Percentiles rank a stretch among this genome's conserved stretches.
phyloP scores from a whole-genome alignment of 805 yeast species.

The Hanseniaspora guilliermondii region DNA sequence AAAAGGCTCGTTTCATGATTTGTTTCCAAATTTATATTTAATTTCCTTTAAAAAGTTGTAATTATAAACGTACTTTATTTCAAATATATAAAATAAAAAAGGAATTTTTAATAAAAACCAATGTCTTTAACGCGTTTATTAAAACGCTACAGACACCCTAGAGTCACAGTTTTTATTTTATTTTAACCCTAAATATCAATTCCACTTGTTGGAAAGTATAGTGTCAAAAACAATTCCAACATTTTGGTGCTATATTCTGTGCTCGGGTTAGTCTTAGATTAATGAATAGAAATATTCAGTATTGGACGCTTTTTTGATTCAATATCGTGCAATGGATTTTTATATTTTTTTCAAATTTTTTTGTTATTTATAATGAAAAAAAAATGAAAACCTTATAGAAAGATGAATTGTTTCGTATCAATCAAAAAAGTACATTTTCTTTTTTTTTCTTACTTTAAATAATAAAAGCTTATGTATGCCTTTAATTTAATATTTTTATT shows the following conservation, averaged over 20 bases:
- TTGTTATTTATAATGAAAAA: too few species aligned
- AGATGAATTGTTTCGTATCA: constrained; percentile 11
- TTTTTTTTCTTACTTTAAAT: background rate
- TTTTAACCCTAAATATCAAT: constrained; percentile 11
- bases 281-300: constrained; percentile 26
- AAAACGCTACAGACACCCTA: constrained; percentile 57
- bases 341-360: too few species aligned
- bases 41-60: too few species aligned
- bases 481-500: constrained; percentile 6
- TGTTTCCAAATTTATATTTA: too few species aligned
- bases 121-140: constrained; percentile 28
- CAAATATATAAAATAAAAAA: too few species aligned
- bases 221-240: constrained; percentile 17
- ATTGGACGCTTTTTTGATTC: constrained; percentile 11
- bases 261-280: constrained; percentile 92
- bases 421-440: constrained; percentile 10
- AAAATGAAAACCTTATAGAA: background rate
- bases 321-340: constrained; percentile 8
- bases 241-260: constrained; percentile 36
- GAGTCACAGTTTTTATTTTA: constrained; percentile 35
- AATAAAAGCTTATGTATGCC: too few species aligned
- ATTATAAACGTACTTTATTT: too few species aligned
- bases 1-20: too few species aligned
- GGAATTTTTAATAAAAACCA: constrained; percentile 26
- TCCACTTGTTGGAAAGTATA: constrained; percentile 11